These are phyloP conservation scores for Candida methanosorbosa DNA, from an alignment of 805 yeast species.

Conservation along the genomic window DNA sequence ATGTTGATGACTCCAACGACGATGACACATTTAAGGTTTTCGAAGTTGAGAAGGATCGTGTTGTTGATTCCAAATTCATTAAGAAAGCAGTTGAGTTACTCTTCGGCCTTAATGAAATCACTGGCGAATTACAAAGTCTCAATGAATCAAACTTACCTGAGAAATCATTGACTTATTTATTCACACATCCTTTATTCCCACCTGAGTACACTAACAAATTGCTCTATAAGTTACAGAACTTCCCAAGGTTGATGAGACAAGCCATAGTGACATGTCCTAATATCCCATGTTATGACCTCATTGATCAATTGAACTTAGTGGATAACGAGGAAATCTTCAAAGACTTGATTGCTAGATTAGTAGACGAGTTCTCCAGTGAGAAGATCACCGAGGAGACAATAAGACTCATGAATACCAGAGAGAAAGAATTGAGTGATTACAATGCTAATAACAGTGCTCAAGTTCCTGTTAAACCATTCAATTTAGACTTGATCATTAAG, in stretches of 20 bases:
- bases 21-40: conserved; percentile 30
- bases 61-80: conserved; percentile 52
- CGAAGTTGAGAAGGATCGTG: conserved; percentile 58
- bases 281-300: conserved; percentile 53
- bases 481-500: conserved; percentile 36
- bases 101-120: conserved; percentile 22
- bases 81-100: conserved; percentile 28
- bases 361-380: conserved; percentile 54
- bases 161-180: conserved; percentile 55
- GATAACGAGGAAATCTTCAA: conserved; percentile 57
- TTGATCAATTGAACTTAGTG: conserved; percentile 46
- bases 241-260: conserved; percentile 66
- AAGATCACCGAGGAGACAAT: conserved; percentile 45
- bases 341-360: conserved; percentile 59
- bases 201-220: conserved; percentile 44
- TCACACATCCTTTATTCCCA: conserved; percentile 88
- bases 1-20: conserved; percentile 16
- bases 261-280: conserved; percentile 75
- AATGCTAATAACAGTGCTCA: conserved; percentile 13
- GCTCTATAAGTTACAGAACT: conserved; percentile 36
- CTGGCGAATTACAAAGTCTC: conserved; percentile 15
- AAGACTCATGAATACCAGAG: conserved; percentile 24
- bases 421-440: conserved; percentile 6
- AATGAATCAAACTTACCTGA: conserved; percentile 32
- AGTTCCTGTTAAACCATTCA: conserved; percentile 14